A percentile compares a stretch with the other conserved stretches of the same genome.
Evolutionary conservation across 2,329 filamentous ascomycete genomes (phyloP).

Genomic region (Aaosphaeria arxii): DNA sequence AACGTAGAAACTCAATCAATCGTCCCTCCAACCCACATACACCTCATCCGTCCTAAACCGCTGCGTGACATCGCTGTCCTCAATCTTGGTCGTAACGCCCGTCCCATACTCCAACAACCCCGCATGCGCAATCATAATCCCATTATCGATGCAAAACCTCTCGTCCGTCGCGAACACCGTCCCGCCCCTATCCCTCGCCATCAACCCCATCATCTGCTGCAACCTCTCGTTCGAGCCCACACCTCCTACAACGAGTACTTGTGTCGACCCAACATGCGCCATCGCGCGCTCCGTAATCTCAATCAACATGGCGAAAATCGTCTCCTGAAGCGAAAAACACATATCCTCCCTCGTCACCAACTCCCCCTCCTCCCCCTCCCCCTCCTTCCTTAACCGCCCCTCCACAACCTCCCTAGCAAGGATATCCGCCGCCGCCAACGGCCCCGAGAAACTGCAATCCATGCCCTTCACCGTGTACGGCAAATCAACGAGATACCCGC

Average conservation of each 20-base stretch:
- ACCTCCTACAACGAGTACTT: slow-evolving; percentile 93
- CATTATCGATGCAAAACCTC: slow-evolving; percentile 97
- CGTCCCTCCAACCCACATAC: slow-evolving; percentile 45
- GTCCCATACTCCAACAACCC: slow-evolving; percentile 81
- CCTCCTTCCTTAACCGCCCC: slow-evolving; percentile 39
- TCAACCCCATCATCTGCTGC: slow-evolving; percentile 97
- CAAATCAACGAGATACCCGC: slow-evolving; percentile 72
- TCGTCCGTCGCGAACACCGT: slow-evolving; percentile 95
- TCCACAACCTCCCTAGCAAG: slow-evolving; percentile 65
- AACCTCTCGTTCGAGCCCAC: slow-evolving; percentile 93
- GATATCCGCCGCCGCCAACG: slow-evolving; percentile 78
- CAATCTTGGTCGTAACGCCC: slow-evolving; percentile 72
- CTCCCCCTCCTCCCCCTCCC: slow-evolving; percentile 25
- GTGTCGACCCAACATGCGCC: slow-evolving; percentile 88
- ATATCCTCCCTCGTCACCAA: slow-evolving; percentile 76
- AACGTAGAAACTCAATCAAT: background rate
- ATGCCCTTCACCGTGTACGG: slow-evolving; percentile 98
- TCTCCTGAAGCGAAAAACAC: slow-evolving; percentile 94
- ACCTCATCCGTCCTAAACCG: slow-evolving; percentile 52
- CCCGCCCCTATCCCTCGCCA: slow-evolving; percentile 85
- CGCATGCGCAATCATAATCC: slow-evolving; percentile 99
- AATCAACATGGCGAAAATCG: slow-evolving; percentile 93
- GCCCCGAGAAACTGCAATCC: slow-evolving; percentile 95
- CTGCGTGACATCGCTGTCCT: slow-evolving; percentile 70
- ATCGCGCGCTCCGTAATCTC: slow-evolving; percentile 98